Percentiles rank a stretch among this genome's conserved stretches.
Conservation (phyloP, 2,329 filamentous ascomycete genomes). For the Aspergillus melleus region DNA sequence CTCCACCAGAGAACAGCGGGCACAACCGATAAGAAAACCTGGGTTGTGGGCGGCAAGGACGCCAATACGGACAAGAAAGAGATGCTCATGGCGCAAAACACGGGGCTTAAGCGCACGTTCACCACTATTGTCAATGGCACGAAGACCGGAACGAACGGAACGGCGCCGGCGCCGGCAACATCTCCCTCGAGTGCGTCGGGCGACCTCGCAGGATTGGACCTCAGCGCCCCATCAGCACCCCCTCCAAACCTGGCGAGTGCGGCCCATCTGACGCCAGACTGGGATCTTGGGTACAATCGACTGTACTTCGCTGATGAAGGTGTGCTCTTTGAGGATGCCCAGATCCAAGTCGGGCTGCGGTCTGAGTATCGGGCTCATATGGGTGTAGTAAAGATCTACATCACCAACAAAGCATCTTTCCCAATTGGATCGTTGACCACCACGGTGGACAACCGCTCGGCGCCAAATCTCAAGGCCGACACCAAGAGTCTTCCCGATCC, state of each 20-base stretch:
- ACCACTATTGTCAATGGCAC: constrained; percentile 55
- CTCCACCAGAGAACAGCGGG: constrained; percentile 92
- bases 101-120: constrained; percentile 83
- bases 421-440: constrained; percentile 90
- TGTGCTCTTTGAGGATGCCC: constrained; percentile 89
- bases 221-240: constrained; percentile 59
- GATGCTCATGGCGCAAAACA: constrained; percentile 75
- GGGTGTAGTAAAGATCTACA: constrained; percentile 93
- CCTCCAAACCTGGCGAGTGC: constrained; percentile 86
- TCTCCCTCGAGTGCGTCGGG: constrained; percentile 48
- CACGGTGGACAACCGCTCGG: constrained; percentile 71
- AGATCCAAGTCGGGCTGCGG: constrained; percentile 87
- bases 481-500: constrained; percentile 87
- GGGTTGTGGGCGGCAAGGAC: constrained; percentile 96
- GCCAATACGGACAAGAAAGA: constrained; percentile 81
- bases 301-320: constrained; percentile 79
- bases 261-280: constrained; percentile 88
- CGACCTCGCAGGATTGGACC: constrained; percentile 80
- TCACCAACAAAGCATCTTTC: constrained; percentile 87
- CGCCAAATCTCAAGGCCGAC: constrained; percentile 75
- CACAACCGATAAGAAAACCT: constrained; percentile 92
- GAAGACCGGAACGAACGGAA: constrained; percentile 34
- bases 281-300: constrained; percentile 86
- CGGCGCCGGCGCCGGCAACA: constrained; percentile 31
- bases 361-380: constrained; percentile 95